phyloP scores from a whole-genome alignment of 768 basidiomycete genomes.

The Macrolepiota albuminosa region DNA sequence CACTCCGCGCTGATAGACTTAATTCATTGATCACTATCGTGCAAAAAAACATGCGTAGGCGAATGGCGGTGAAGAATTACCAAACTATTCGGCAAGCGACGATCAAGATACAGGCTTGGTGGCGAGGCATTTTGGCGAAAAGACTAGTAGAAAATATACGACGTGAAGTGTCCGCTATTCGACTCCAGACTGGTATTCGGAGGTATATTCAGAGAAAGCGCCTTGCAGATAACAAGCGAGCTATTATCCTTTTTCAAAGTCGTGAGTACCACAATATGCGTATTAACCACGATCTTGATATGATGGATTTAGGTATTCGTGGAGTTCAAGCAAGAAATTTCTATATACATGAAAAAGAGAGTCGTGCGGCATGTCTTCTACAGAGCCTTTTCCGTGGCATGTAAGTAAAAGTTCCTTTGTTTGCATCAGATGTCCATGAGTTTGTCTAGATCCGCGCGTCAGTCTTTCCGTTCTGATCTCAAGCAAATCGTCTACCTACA shows the following conservation, averaged over 20 bases:
- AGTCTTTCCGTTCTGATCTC: conserved; percentile 54
- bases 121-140: conserved; percentile 82
- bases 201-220: conserved; percentile 68
- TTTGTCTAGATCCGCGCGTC: conserved; percentile 46
- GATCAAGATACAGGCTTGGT: conserved; percentile 90
- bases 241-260: conserved; percentile 75
- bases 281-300: neutral
- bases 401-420: conserved; percentile 36
- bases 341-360: conserved; percentile 51
- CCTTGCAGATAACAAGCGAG: conserved; percentile 57
- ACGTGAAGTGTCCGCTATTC: conserved; percentile 67
- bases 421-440: neutral
- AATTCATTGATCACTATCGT: conserved; percentile 92
- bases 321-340: conserved; percentile 64
- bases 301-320: conserved; percentile 52
- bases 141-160: conserved; percentile 66
- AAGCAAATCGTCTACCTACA: conserved; percentile 79
- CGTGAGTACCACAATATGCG: conserved; percentile 48
- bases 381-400: conserved; percentile 87
- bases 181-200: conserved; percentile 70
- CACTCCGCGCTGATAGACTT: conserved; percentile 80
- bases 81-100: conserved; percentile 63
- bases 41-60: conserved; percentile 94
- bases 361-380: conserved; percentile 62
- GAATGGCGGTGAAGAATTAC: conserved; percentile 81